Evolutionary conservation across 345 rosid genomes (phyloP).

Genomic region (Salix purpurea): DNA sequence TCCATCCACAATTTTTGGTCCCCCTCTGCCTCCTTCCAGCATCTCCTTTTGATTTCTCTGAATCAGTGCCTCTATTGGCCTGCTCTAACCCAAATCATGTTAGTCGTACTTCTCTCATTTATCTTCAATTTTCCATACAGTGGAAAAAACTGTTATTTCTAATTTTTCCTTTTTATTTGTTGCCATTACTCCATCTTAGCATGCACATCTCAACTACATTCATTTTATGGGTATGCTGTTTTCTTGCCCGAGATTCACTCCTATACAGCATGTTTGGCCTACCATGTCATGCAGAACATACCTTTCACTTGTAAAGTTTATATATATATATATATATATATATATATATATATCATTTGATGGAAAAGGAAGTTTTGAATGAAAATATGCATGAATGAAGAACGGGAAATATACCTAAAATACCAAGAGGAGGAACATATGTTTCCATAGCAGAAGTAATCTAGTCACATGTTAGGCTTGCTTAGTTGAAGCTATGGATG

Average conservation of each 20-base stretch:
- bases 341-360: background rate
- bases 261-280: background rate
- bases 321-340: no score
- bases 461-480: background rate
- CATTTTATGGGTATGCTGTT: background rate
- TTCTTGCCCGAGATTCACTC: background rate
- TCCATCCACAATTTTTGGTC: background rate
- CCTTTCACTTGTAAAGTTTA: background rate
- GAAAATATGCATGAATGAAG: background rate
- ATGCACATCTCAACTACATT: background rate
- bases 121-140: background rate
- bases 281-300: background rate
- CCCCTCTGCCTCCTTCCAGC: background rate
- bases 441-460: background rate
- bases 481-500: background rate
- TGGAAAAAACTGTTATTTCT: background rate
- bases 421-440: background rate
- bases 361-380: background rate
- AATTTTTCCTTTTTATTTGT: background rate
- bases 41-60: background rate
- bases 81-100: background rate
- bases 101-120: background rate
- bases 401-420: background rate
- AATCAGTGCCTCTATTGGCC: background rate
- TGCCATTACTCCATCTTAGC: background rate